These are phyloP conservation scores for Aspergillus asperescens DNA, from an alignment of 495 filamentous ascomycete genomes.

Conservation along the genomic window DNA sequence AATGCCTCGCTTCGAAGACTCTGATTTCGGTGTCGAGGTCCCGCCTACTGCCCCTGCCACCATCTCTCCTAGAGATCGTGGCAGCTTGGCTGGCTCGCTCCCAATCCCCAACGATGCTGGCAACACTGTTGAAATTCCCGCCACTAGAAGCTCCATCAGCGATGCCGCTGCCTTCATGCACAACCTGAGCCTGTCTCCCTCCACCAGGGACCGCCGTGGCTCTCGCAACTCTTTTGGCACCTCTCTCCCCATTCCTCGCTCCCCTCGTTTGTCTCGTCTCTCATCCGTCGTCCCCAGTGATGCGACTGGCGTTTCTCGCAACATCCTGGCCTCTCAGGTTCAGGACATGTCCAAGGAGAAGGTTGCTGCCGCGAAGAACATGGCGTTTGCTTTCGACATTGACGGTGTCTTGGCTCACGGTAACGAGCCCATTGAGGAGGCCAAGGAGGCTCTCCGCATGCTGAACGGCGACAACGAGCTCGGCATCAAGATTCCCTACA, in stretches of 20 bases:
- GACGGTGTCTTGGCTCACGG: constrained; percentile 84
- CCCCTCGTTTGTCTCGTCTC: constrained; percentile 63
- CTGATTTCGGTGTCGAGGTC: constrained; percentile 45
- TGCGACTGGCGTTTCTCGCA: constrained; percentile 51
- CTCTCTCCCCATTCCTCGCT: constrained; percentile 68
- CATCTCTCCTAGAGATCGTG: constrained; percentile 28
- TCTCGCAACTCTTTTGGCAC: constrained; percentile 78
- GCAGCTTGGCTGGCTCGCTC: constrained; percentile 30
- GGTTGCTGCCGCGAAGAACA: constrained; percentile 58
- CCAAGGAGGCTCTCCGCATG: constrained; percentile 76
- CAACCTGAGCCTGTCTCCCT: constrained; percentile 61
- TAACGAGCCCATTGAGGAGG: constrained; percentile 73
- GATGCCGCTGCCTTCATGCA: constrained; percentile 70
- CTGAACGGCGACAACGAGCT: constrained; percentile 83
- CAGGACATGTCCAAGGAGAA: constrained; percentile 68
- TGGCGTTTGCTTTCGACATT: constrained; percentile 90
- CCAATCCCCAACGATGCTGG: constrained; percentile 46
- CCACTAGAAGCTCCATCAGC: constrained; percentile 61
- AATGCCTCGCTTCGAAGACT: constrained; percentile 61
- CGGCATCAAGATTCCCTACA: constrained; percentile 82
- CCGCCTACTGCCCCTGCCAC: constrained; percentile 29
- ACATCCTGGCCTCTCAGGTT: constrained; percentile 66
- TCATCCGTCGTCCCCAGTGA: constrained; percentile 47
- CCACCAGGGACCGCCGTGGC: constrained; percentile 58
- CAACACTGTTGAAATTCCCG: constrained; percentile 65